Evolutionary conservation across 768 basidiomycete species (phyloP).

Genomic region (Pisolithus marmoratus): DNA sequence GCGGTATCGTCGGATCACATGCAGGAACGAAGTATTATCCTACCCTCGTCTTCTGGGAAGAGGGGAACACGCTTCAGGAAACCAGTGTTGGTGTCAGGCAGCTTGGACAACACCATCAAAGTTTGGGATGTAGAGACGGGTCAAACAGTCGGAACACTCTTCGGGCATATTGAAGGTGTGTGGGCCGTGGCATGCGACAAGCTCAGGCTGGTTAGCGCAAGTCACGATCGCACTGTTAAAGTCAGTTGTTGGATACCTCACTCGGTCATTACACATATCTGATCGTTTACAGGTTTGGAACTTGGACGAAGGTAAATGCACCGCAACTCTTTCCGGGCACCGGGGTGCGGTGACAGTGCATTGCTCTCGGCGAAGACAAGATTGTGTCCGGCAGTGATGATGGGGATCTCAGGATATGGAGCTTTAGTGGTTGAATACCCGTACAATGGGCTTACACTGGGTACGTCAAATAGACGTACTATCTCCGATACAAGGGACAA

Average conservation of each 20-base stretch:
- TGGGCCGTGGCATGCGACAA: slow-evolving; percentile 95
- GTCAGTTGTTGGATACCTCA: slow-evolving; percentile 36
- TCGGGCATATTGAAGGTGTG: slow-evolving; percentile 97
- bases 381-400: slow-evolving; percentile 97
- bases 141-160: slow-evolving; percentile 72
- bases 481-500: too few species aligned
- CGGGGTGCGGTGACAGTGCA: slow-evolving; percentile 89
- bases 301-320: slow-evolving; percentile 81
- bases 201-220: slow-evolving; percentile 84
- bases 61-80: slow-evolving; percentile 31
- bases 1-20: neutral
- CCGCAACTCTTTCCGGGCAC: slow-evolving; percentile 88
- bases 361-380: slow-evolving; percentile 89
- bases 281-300: slow-evolving; percentile 72
- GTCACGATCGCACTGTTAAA: slow-evolving; percentile 97
- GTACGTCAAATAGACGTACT: neutral
- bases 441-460: neutral
- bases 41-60: neutral
- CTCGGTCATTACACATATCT: neutral
- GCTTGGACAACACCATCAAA: slow-evolving; percentile 93
- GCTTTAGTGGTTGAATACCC: slow-evolving; percentile 39
- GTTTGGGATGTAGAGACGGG: slow-evolving; percentile 93
- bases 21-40: neutral
- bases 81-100: slow-evolving; percentile 81
- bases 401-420: slow-evolving; percentile 83